These are phyloP conservation scores for Venturia pyrina DNA, from an alignment of 2,329 filamentous ascomycete genomes.

Conservation along the genomic window DNA sequence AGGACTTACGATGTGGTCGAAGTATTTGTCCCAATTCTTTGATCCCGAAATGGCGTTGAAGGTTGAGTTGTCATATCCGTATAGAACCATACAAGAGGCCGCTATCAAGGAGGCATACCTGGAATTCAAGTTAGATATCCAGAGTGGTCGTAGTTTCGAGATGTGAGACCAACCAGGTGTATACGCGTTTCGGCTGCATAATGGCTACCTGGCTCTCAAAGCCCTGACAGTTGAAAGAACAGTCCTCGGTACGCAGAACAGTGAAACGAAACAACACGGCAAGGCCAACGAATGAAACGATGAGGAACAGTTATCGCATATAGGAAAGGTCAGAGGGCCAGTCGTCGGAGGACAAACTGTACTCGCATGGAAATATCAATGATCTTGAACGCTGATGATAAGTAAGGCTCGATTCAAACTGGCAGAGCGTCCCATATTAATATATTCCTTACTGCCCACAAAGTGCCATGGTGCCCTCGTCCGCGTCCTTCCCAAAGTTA, in stretches of 20 bases:
- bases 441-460: neutral
- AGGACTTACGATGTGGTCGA: slow-evolving; percentile 37
- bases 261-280: neutral
- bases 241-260: neutral
- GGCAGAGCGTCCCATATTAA: neutral
- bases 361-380: neutral
- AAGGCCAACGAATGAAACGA: neutral
- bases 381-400: neutral
- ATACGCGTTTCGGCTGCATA: slow-evolving; percentile 2
- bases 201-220: neutral
- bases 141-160: no score
- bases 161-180: neutral
- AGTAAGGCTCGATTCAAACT: neutral
- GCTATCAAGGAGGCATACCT: slow-evolving; percentile 62
- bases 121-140: neutral
- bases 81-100: slow-evolving; percentile 65
- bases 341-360: neutral
- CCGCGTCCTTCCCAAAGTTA: neutral
- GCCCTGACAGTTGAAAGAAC: neutral
- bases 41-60: slow-evolving; percentile 64
- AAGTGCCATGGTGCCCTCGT: neutral
- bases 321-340: neutral
- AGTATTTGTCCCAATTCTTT: slow-evolving; percentile 55
- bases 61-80: slow-evolving; percentile 64
- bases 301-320: neutral